Base-by-base conservation (phyloP, 169 alveolate species). In the Eimeria brunetti region DNA sequence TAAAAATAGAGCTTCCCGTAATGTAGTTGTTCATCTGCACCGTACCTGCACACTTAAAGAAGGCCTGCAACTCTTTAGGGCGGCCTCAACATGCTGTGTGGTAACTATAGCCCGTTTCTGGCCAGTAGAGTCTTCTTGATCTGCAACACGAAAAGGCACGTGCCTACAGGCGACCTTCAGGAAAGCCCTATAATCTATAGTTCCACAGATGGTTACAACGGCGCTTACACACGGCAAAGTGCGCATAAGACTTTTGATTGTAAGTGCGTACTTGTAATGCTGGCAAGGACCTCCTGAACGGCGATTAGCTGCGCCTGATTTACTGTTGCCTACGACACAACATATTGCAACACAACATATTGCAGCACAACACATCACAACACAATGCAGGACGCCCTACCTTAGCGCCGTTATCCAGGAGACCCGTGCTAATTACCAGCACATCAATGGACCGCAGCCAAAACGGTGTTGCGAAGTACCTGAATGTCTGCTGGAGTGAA, bases 401-500 rank as follows among this genome's bases (percentile, higher is more conserved):
- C 46, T 49, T 30, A 46, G 44, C 41, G 84, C 84, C 1, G 38
- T 18, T 46, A 5, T 18, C 85, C 85, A 64, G 20, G 14, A 30
- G 51, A 2, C 80, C 0, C n/a, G 12, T 30, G 51, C 30, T 38
- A 16, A 38, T 18, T 38, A 36, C n/a, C n/a, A 0, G 33, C 1
- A 36, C 33, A 14, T 73, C 5, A 73, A 73, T 12, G 22, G 41
- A 38, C 4, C 33, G 44, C 83, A 38, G 56, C 30, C 33, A 73
- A 36, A 18, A 46, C 0, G 18, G 53, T 1, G 53, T 27, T 38
- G 51, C 16, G 33, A 1, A n/a, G 67, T 62, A 86, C 92, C 92
- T 86, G 92, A 86, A 86, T 86, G n/a, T 86, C 92, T 38, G 92
- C 92, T n/a, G 92, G 81, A 46, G 80, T 62, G 24, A 86, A 86